These are phyloP conservation scores for Brassica balearica DNA, from an alignment of 441 rosid species.

Conservation along the genomic window DNA sequence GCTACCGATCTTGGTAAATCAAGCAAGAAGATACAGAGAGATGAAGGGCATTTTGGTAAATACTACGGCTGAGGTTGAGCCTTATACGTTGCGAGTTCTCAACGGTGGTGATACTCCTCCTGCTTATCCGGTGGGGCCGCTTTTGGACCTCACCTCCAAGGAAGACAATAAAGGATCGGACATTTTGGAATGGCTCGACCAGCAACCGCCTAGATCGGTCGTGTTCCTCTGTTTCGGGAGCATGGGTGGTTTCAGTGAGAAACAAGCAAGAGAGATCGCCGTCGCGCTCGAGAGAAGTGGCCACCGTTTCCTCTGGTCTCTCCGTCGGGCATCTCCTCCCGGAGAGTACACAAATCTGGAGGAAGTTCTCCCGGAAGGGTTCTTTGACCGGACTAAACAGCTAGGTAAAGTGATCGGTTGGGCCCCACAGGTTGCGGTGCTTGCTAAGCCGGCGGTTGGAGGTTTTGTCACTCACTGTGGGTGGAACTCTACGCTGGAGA, in stretches of 20 bases:
- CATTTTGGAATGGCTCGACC: conserved; percentile 55
- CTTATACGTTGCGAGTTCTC: conserved; percentile 37
- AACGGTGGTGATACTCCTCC: conserved; percentile 36
- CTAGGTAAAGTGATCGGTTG: conserved; percentile 58
- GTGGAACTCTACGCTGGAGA: conserved; percentile 64
- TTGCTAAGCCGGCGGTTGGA: conserved; percentile 50
- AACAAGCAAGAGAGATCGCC: conserved; percentile 57
- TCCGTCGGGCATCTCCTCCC: conserved; percentile 46
- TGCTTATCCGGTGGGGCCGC: conserved; percentile 48
- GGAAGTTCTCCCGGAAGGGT: conserved; percentile 54
- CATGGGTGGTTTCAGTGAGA: conserved; percentile 51
- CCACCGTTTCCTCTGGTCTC: conserved; percentile 61
- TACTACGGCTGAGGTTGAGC: conserved; percentile 56
- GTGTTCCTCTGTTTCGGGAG: conserved; percentile 75
- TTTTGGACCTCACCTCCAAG: conserved; percentile 7
- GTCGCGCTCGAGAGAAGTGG: conserved; percentile 50
- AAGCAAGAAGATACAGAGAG: conserved; percentile 10
- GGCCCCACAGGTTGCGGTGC: conserved; percentile 56
- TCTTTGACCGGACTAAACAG: conserved; percentile 42
- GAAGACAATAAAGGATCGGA: conserved; percentile 35
- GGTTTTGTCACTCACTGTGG: conserved; percentile 69
- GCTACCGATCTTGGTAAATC: fast-evolving
- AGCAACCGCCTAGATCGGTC: conserved; percentile 55
- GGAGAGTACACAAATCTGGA: conserved; percentile 10
- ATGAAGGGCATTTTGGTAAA: conserved; percentile 61